These are phyloP conservation scores for Ceratobasidium sp. DNA, from an alignment of 1,284 basidiomycete species.

Conservation along the genomic window DNA sequence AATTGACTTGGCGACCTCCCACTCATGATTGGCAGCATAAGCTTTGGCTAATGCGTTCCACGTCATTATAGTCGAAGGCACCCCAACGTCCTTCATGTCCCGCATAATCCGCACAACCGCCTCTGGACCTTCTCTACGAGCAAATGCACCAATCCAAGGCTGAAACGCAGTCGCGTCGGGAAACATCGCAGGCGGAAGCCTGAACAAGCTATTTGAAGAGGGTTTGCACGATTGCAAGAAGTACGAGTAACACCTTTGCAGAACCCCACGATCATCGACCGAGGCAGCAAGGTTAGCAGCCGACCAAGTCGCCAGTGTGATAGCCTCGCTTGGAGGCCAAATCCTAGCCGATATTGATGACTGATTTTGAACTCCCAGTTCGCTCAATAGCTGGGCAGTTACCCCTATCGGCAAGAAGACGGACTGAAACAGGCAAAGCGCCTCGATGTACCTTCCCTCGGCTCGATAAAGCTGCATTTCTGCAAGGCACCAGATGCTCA, in stretches of 20 bases:
- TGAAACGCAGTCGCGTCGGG: conserved; percentile 27
- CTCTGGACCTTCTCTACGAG: neutral
- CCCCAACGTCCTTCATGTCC: neutral
- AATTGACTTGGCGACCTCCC: conserved; percentile 23
- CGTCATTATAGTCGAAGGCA: conserved; percentile 20
- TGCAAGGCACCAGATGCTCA: conserved; percentile 1
- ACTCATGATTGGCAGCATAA: neutral
- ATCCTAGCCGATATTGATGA: neutral
- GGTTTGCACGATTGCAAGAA: conserved; percentile 9
- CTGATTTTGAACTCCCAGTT: neutral
- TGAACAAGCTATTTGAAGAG: neutral
- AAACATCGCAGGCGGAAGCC: conserved; percentile 6
- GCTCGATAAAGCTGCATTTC: conserved; percentile 23
- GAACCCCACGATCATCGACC: neutral
- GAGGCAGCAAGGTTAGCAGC: neutral
- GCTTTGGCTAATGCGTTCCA: conserved; percentile 29
- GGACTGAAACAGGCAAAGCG: neutral
- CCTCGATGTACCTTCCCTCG: neutral
- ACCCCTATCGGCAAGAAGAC: conserved; percentile 12
- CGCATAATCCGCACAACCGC: neutral
- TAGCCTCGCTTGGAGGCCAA: conserved; percentile 26
- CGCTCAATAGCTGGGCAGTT: neutral
- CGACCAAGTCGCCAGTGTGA: conserved; percentile 14
- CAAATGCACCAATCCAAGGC: conserved; percentile 31
- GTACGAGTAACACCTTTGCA: conserved; percentile 6